These are phyloP conservation scores for Arthrinium phaeospermum DNA, from an alignment of 2,329 filamentous ascomycete genomes.

Conservation along the genomic window DNA sequence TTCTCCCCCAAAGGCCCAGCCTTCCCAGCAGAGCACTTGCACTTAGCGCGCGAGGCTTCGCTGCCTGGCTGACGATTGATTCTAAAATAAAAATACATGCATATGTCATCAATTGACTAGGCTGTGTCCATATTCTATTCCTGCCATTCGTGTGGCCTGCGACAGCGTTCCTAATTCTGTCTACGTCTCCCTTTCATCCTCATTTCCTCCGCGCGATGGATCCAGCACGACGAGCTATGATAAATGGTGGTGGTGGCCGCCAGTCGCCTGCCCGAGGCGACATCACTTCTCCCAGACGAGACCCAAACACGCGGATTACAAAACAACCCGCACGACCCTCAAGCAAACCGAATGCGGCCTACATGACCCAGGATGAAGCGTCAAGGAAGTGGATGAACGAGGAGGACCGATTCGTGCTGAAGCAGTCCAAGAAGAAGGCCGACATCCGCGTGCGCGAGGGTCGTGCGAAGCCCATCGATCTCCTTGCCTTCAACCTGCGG, in stretches of 20 bases:
- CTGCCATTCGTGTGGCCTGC: background rate
- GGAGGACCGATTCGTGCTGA: slow-evolving; percentile 94
- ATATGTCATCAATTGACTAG: background rate
- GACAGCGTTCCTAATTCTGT: background rate
- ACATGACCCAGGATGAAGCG: slow-evolving; percentile 77
- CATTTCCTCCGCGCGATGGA: slow-evolving; percentile 49
- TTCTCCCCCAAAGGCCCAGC: background rate
- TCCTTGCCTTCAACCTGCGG: slow-evolving; percentile 87
- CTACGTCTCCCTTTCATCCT: background rate
- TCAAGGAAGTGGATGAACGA: slow-evolving; percentile 86
- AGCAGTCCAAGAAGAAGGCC: slow-evolving; percentile 97
- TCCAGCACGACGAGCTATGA: slow-evolving; percentile 60
- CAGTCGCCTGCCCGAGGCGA: slow-evolving; percentile 53
- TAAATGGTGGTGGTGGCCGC: slow-evolving; percentile 44
- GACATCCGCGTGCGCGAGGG: slow-evolving; percentile 92
- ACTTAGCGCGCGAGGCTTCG: slow-evolving; percentile 1
- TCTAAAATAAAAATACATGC: background rate
- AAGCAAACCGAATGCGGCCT: slow-evolving; percentile 42
- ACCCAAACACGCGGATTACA: slow-evolving; percentile 61
- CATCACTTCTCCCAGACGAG: slow-evolving; percentile 60
- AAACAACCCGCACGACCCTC: slow-evolving; percentile 50
- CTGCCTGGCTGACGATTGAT: background rate
- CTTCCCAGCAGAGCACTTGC: background rate
- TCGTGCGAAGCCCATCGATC: slow-evolving; percentile 90
- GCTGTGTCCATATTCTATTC: background rate